A percentile compares a stretch with the other conserved stretches of the same genome.
Conservation (phyloP, 768 basidiomycete species). For the Auriculariales sp. region DNA sequence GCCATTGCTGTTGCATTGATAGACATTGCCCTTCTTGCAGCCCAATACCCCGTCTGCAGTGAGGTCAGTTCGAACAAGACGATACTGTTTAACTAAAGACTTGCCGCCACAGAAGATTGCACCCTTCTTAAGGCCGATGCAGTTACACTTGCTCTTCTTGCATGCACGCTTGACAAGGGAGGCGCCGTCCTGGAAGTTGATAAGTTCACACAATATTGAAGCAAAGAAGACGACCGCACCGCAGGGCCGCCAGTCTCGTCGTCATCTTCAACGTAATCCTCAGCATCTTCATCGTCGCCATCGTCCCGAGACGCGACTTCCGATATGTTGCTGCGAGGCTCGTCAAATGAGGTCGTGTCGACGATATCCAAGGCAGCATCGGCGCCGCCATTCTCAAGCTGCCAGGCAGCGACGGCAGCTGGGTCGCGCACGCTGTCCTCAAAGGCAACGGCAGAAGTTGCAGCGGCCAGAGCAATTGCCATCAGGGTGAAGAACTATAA, state of each 20-base stretch:
- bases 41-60: not conserved
- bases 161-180: not conserved
- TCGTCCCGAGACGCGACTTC: no score
- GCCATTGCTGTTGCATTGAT: not conserved
- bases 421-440: no score
- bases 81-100: no score
- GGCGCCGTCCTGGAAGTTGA: not conserved
- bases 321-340: no score
- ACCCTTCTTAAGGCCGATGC: not conserved
- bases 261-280: no score
- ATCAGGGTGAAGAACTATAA: not conserved
- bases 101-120: not conserved
- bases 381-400: not conserved
- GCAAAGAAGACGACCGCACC: not conserved
- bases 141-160: not conserved
- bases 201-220: not conserved
- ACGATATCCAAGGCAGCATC: no score
- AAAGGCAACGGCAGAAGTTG: not conserved
- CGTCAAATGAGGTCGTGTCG: no score
- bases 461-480: not conserved
- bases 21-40: constrained; percentile 1
- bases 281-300: no score
- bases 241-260: not conserved
- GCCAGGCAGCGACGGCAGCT: not conserved
- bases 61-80: no score